These are phyloP conservation scores for Salisapilia sapeloensis DNA, from an alignment of 352 stramenopile genomes.

Conservation along the genomic window DNA sequence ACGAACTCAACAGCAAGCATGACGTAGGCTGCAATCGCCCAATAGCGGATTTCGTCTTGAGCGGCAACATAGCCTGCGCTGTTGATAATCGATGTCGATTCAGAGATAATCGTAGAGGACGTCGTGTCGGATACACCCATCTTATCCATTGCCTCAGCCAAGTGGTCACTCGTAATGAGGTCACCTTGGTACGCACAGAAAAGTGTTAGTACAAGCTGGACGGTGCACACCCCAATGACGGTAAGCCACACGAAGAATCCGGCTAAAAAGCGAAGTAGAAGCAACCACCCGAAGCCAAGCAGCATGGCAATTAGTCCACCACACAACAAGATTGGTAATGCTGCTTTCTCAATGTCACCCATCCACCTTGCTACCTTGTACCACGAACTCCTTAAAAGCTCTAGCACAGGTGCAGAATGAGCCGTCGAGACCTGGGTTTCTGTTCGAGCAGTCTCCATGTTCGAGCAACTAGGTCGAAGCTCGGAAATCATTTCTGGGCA, in stretches of 20 bases:
- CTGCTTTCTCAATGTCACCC: constrained; percentile 60
- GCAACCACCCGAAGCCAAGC: constrained; percentile 55
- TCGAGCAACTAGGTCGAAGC: constrained; percentile 26
- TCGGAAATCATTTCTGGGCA: constrained; percentile 25
- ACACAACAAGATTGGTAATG: constrained; percentile 59
- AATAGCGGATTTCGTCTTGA: constrained; percentile 43
- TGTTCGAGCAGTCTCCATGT: constrained; percentile 20
- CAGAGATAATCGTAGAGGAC: constrained; percentile 10
- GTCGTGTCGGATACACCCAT: constrained; percentile 26
- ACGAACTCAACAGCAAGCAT: constrained; percentile 43
- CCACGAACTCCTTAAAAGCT: constrained; percentile 44
- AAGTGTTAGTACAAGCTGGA: constrained; percentile 52
- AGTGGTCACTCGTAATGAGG: constrained; percentile 25
- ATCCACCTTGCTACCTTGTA: constrained; percentile 58
- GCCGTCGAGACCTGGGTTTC: constrained; percentile 23
- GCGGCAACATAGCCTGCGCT: constrained; percentile 19
- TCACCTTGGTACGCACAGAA: constrained; percentile 63
- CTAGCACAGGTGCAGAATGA: constrained; percentile 25
- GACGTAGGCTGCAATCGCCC: constrained; percentile 58
- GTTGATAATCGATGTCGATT: constrained; percentile 40
- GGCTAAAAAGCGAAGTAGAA: constrained; percentile 58
- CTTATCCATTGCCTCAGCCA: constrained; percentile 24
- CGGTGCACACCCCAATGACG: constrained; percentile 37
- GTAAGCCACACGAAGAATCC: constrained; percentile 69
- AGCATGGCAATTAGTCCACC: constrained; percentile 44